Base-by-base conservation (phyloP, 1,284 basidiomycete species). In the Veloporphyrellus conicus region DNA sequence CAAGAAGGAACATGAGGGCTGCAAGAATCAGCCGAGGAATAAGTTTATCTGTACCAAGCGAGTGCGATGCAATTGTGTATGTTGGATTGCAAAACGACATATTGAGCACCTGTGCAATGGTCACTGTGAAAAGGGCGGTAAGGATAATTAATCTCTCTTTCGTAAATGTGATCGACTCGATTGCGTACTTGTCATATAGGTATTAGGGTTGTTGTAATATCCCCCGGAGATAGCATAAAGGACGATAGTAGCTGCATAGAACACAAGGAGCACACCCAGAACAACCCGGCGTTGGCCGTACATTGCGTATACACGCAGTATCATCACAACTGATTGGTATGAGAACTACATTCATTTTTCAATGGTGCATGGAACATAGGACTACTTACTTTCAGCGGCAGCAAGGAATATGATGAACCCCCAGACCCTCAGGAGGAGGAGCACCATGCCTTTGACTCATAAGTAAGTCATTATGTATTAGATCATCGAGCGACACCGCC, bases 281-380 rank as follows among this genome's bases (percentile, higher is more conserved):
- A 61, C 23, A 11, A 43, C 27, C 54, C 11, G 59, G 20, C 54
- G 58, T 45, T 34, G 43, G 27, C 41, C 23, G 45, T 63, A 63
- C 47, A 63, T 48, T 14, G 61, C 54, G 27, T 63, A 61, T 14
- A 61, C 43, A 2, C 61, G 56, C 9, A 60, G 29, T 35, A 60
- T 59, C 58, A 63, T 60, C 27, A 63, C 47, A 10, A 58, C 61
- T 63, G 29, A n/a, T 40, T 2, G 12, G 18, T 4, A 20, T 4
- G 10, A 31, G 18, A 4, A n/a, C n/a, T n/a, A n/a, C n/a, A n/a
- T n/a, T n/a, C n/a, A 25, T 25, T 8, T 25, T 28, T 3, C 15
- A 2, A 33, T 9, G 3, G 5, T 10, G 25, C 3, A 32, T 15
- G 19, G 32, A 16, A 4, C 3, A 38, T n/a, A 11, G 2, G 5